phyloP scores from a whole-genome alignment of 805 yeast species.

The Saccharomyces kudriavzevii region DNA sequence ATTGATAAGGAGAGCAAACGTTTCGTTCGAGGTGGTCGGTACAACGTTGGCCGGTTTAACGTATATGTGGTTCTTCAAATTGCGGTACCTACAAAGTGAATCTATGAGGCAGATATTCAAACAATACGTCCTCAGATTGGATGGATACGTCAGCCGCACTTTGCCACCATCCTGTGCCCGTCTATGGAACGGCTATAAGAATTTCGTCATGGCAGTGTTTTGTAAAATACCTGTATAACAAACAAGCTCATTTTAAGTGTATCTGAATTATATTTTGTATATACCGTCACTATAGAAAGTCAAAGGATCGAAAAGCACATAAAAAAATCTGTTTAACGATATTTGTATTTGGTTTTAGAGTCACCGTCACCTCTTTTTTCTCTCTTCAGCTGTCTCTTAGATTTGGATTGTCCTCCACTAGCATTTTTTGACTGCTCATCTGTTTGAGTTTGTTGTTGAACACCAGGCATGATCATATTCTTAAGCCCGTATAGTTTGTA shows the following conservation, averaged over 20 bases:
- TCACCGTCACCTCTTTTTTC: conserved; percentile 34
- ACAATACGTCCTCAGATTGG: conserved; percentile 38
- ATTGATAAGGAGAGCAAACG: conserved; percentile 25
- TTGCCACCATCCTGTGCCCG: conserved; percentile 34
- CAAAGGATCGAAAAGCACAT: background rate
- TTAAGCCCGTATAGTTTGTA: conserved; percentile 37
- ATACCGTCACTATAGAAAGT: background rate
- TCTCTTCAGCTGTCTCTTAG: conserved; percentile 36
- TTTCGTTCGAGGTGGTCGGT: conserved; percentile 6
- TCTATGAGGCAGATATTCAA: conserved; percentile 44
- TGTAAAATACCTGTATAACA: conserved; percentile 11
- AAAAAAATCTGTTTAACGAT: background rate
- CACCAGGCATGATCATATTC: conserved; percentile 11
- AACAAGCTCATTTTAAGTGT: background rate
- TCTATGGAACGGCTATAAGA: conserved; percentile 18
- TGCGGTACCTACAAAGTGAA: conserved; percentile 50
- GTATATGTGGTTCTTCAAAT: conserved; percentile 48
- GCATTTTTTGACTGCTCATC: background rate
- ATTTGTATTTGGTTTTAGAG: conserved; percentile 32
- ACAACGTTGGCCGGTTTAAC: conserved; percentile 35
- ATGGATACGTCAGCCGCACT: conserved; percentile 29
- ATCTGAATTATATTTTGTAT: background rate
- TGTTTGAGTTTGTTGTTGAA: background rate
- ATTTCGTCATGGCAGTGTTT: conserved; percentile 13
- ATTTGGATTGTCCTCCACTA: conserved; percentile 17